Base-by-base conservation (phyloP, 257 asterid species). In the Penstemon newberryi region DNA sequence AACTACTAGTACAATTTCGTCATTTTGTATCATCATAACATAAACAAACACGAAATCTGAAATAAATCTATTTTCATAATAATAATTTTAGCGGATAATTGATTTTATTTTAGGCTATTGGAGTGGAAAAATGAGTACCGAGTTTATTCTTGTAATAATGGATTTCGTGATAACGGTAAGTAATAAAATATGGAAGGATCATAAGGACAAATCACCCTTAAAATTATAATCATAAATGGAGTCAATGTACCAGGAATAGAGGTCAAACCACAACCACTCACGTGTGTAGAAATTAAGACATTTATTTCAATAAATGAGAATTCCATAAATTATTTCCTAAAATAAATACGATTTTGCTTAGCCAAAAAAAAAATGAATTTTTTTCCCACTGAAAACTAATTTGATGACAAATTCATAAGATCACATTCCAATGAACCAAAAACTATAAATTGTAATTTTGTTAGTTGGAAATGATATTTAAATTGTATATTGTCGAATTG, bases 161-260 rank as follows among this genome's bases (percentile, higher is more conserved):
- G 7, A 42, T 54, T 9, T 40, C 41, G 56, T 12, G 12, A 43
- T 5, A 47, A 41, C 39, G 8, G 60, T 37, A 40, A 38, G 41
- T 38, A 43, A 57, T 60, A 42, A 59, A 73, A 49, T 25, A 19
- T 13, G 51, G 58, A 60, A 59, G 60, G 58, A 59, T 38, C 59
- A 41, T 8, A 25, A 56, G 53, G 60, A 71, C 66, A 9, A 8
- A 8, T 59, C 12, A 42, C 13, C 19, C 46, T 38, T 53, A 62
- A 61, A 69, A 37, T 40, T 55, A 44, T 8, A 18, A 57, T 41
- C 44, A n/a, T 60, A 40, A 15, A 7, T 25, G 8, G 10, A 54
- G 15, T 25, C 39, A 25, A 25, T 25, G 33, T 25, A 54, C 60
- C 57, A 19, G 15, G 4, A 54, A 10, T 54, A 15, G 39, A 19